Evolutionary conservation across 177 flowering plant genomes (phyloP).

Genomic region (Vitis hybrid): DNA sequence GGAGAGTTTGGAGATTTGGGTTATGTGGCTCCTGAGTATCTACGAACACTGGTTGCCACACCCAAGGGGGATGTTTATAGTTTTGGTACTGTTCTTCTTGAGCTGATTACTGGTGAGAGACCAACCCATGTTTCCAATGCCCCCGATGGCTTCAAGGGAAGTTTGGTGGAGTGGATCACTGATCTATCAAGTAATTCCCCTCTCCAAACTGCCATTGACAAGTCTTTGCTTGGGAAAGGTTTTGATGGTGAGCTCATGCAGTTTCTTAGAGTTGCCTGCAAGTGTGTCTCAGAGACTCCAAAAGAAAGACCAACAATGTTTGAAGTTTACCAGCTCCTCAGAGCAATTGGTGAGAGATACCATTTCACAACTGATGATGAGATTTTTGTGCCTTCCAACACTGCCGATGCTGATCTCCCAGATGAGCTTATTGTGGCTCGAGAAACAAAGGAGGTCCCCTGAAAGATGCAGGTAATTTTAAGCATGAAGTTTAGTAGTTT

Average conservation of each 20-base stretch:
- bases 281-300: slow-evolving; percentile 24
- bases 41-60: slow-evolving; percentile 26
- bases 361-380: slow-evolving; percentile 25
- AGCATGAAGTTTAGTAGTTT: no score
- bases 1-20: slow-evolving; percentile 24
- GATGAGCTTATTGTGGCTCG: slow-evolving; percentile 24
- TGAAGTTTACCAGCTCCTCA: slow-evolving; percentile 34
- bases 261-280: slow-evolving; percentile 33
- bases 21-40: slow-evolving; percentile 22
- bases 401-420: slow-evolving; percentile 3
- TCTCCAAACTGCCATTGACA: slow-evolving; percentile 23
- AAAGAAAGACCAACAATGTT: slow-evolving; percentile 31
- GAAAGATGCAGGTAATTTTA: no score
- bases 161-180: slow-evolving; percentile 26
- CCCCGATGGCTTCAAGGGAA: slow-evolving; percentile 23
- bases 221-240: slow-evolving; percentile 24
- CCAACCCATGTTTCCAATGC: slow-evolving; percentile 19
- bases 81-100: slow-evolving; percentile 30
- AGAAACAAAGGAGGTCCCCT: no score
- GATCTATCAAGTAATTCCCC: slow-evolving; percentile 13
- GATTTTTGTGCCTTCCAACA: slow-evolving; percentile 8
- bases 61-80: slow-evolving; percentile 23
- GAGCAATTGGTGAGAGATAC: slow-evolving; percentile 30
- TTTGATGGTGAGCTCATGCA: slow-evolving; percentile 27
- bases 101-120: slow-evolving; percentile 28